phyloP scores from a whole-genome alignment of 1,284 basidiomycete genomes.

The Ceratobasidium papillatum region DNA sequence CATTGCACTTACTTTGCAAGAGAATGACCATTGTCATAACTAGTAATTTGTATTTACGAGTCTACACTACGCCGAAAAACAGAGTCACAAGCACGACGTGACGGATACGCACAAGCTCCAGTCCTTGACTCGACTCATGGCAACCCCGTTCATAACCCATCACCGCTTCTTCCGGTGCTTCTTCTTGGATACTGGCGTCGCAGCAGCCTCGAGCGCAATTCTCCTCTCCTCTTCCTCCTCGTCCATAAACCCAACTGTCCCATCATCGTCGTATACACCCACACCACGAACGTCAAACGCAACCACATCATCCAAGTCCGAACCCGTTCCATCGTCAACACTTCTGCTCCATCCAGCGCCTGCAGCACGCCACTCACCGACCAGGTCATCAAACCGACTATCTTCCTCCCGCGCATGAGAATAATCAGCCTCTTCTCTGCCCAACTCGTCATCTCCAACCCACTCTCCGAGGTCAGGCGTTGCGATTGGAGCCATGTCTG shows the following conservation, averaged over 20 bases:
- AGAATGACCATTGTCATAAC: no score
- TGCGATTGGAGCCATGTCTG: constrained; percentile 46
- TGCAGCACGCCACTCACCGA: constrained; percentile 40
- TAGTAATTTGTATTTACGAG: no score
- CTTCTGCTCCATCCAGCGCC: neutral
- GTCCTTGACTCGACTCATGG: neutral
- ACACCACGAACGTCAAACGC: neutral
- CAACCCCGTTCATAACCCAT: neutral
- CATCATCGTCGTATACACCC: neutral
- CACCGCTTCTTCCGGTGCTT: constrained; percentile 29
- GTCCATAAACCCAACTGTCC: constrained; percentile 51
- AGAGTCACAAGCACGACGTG: neutral
- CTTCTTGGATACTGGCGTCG: constrained; percentile 2
- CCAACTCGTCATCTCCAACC: constrained; percentile 47
- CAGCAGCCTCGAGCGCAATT: constrained; percentile 17
- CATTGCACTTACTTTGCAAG: no score
- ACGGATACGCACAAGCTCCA: neutral
- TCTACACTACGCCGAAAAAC: no score
- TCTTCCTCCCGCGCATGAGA: constrained; percentile 52
- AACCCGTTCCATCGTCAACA: neutral
- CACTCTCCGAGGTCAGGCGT: constrained; percentile 35
- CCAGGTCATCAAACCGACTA: constrained; percentile 51
- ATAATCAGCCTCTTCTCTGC: constrained; percentile 53
- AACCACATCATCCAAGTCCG: neutral
- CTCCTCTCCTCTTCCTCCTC: constrained; percentile 53